Conservation (phyloP, 1,284 basidiomycete species). For the Austroboletus novae-zelandiae region DNA sequence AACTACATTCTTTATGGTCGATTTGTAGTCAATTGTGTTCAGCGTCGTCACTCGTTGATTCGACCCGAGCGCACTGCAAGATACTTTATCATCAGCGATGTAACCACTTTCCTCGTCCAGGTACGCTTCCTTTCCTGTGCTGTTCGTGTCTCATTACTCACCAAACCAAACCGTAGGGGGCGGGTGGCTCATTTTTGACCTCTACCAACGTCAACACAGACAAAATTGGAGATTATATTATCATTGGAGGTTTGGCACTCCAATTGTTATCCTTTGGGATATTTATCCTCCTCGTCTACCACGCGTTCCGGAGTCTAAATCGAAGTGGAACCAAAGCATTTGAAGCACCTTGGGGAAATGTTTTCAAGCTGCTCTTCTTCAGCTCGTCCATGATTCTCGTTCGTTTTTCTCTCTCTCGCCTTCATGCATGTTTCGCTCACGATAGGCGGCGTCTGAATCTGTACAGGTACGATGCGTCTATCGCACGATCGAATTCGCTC, state of each 20-base stretch:
- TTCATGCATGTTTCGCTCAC: not conserved
- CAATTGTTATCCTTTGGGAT: conserved; percentile 28
- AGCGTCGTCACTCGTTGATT: conserved; percentile 20
- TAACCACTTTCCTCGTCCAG: conserved; percentile 43
- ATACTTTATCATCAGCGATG: conserved; percentile 30
- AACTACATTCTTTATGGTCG: conserved; percentile 33
- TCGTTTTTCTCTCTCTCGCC: not conserved
- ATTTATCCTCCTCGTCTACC: conserved; percentile 19
- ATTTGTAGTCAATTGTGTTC: conserved; percentile 21
- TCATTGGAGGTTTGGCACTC: conserved; percentile 23
- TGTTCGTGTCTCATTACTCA: not conserved
- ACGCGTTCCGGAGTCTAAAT: conserved; percentile 12
- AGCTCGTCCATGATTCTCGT: conserved; percentile 28
- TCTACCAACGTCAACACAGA: conserved; percentile 6
- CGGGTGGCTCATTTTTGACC: conserved; percentile 13
- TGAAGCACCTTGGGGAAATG: conserved; percentile 21
- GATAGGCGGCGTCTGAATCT: not conserved
- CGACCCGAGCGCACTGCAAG: conserved; percentile 20
- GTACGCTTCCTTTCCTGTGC: conserved; percentile 9
- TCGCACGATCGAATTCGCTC: conserved; percentile 39
- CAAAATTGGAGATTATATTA: conserved; percentile 13
- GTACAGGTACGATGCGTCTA: conserved; percentile 39
- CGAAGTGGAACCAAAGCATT: conserved; percentile 7
- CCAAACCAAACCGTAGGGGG: conserved; percentile 3
- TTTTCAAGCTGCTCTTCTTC: conserved; percentile 22